Evolutionary conservation across 768 basidiomycete species (phyloP).

Genomic region (Boletales sp.): DNA sequence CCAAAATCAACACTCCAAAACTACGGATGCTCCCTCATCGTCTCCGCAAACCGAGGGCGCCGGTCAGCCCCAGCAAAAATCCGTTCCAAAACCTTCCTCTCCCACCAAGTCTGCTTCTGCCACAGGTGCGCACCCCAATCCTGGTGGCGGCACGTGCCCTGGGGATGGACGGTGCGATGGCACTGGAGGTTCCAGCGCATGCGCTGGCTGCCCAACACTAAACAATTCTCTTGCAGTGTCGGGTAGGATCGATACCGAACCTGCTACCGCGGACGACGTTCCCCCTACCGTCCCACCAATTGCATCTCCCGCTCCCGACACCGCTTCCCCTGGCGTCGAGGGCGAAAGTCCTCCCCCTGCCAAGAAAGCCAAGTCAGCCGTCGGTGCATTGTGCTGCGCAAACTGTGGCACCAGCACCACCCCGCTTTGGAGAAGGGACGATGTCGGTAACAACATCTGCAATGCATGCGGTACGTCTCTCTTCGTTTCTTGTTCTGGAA

Average conservation of each 20-base stretch:
- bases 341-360: conserved; percentile 27
- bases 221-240: conserved; percentile 72
- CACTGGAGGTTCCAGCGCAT: conserved; percentile 89
- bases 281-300: conserved; percentile 12
- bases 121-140: conserved; percentile 30
- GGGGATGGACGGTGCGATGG: conserved; percentile 98
- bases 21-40: conserved; percentile 27
- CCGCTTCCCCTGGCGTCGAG: conserved; percentile 33
- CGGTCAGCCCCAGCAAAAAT: conserved; percentile 24
- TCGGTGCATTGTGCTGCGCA: conserved; percentile 80
- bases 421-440: conserved; percentile 86
- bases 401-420: conserved; percentile 90
- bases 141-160: conserved; percentile 77
- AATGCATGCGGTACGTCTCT: conserved; percentile 83
- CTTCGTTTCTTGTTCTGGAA: conserved; percentile 21
- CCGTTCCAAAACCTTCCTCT: conserved; percentile 22
- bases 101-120: conserved; percentile 25
- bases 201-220: conserved; percentile 94
- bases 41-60: conserved; percentile 25
- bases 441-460: conserved; percentile 90
- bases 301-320: conserved; percentile 30
- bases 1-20: conserved; percentile 31
- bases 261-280: conserved; percentile 22
- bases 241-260: conserved; percentile 39
- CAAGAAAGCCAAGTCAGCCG: conserved; percentile 37